A percentile compares a stretch with the other conserved stretches of the same genome.
These are phyloP conservation scores for Aspergillus ostianus DNA, from an alignment of 495 filamentous ascomycete genomes.

Conservation along the genomic window DNA sequence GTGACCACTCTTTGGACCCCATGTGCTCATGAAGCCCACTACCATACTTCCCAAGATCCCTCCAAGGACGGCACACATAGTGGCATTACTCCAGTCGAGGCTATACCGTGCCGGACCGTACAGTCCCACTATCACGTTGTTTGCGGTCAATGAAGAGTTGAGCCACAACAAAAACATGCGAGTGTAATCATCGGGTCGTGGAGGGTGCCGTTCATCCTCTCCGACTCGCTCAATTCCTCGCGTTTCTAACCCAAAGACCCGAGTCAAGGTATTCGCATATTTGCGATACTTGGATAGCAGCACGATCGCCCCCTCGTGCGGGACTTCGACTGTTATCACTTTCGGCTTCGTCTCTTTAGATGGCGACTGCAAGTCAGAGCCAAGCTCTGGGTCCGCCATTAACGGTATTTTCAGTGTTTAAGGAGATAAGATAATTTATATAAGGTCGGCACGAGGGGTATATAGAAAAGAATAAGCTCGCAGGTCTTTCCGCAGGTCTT, in stretches of 20 bases:
- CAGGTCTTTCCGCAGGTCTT: not conserved
- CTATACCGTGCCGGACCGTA: conserved; percentile 12
- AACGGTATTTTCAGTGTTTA: not conserved
- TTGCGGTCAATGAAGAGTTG: conserved; percentile 12
- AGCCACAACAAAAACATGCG: conserved; percentile 44
- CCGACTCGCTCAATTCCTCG: conserved; percentile 65
- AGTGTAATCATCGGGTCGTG: conserved; percentile 29
- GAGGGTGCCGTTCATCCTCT: conserved; percentile 41
- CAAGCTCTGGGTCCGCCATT: conserved; percentile 5
- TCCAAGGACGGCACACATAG: conserved; percentile 9
- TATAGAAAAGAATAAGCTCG: not conserved
- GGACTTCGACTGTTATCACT: not conserved
- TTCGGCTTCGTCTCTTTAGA: not conserved
- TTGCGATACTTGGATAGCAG: not conserved
- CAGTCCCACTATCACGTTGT: conserved; percentile 17
- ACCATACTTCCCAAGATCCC: conserved; percentile 9
- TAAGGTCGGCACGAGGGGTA: not conserved
- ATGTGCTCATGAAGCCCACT: conserved; percentile 16
- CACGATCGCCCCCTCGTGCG: not conserved
- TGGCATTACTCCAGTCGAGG: conserved; percentile 9
- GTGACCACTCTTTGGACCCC: conserved; percentile 15
- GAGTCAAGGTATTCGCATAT: not conserved
- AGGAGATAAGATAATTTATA: not conserved
- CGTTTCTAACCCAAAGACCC: conserved; percentile 47
- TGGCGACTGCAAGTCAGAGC: not conserved